Evolutionary conservation across 257 asterid genomes (phyloP), one percentile per base, ranked within the genome.

Genomic region (Verbascum thapsus): DNA sequence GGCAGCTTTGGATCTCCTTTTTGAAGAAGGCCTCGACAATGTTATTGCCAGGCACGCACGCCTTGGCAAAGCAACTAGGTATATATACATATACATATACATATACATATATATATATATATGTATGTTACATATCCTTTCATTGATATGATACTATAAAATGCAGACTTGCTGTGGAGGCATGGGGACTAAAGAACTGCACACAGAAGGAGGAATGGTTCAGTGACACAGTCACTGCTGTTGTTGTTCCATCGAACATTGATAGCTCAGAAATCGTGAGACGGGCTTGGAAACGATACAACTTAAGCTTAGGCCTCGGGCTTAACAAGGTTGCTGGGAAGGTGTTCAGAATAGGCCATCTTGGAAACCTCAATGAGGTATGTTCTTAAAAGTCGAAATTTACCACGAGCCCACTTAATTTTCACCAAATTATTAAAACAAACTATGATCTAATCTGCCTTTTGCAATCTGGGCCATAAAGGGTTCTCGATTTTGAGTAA

Each of bases 121-220:
- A n/a, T n/a, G n/a, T n/a, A n/a, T n/a, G n/a, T n/a, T n/a, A n/a
- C n/a, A n/a, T n/a, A n/a, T n/a, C n/a, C n/a, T n/a, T n/a, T n/a
- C n/a, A n/a, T n/a, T n/a, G n/a, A 10, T 18, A 10, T 43, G 10
- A 49, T 13, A 42, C 35, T n/a, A n/a, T n/a, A 22, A 42, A 63
- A 66, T 59, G 74, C 74, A 91, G 98, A 54, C 86, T 89, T 71
- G 99, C 99, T 4, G 95, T 94, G 68, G 96, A 90, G 78, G 99
- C 97, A 3, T 94, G 99, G 99, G 99, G 99, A 6, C 73, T 90
- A 84, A 94, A 90, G 91, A 94, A 94, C 81, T 94, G 97, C 84
- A 90, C 99, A 20, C 97, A 90, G 72, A 87, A 85, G 86, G 95
- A 90, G 78, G 99, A 94, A 64, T 90, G 97, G 90, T 77, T 48